Evolutionary conservation across 306 rosid species (phyloP).

Genomic region (Malus asiatica): DNA sequence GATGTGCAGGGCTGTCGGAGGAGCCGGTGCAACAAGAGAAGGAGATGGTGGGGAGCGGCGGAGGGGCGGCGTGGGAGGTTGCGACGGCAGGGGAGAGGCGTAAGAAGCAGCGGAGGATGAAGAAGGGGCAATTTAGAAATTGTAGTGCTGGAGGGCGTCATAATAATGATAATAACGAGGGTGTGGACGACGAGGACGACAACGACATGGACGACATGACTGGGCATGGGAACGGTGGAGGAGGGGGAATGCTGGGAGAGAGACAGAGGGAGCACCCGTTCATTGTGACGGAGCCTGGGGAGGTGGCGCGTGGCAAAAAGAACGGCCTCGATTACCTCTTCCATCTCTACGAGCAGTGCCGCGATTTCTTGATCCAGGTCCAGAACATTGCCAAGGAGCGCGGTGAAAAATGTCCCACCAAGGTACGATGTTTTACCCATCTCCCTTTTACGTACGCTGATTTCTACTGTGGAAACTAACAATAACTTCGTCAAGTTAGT

Average conservation of each 20-base stretch:
- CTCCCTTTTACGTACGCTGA: not conserved
- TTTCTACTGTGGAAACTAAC: not conserved
- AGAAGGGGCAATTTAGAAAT: slow-evolving; percentile 20
- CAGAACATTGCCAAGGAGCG: slow-evolving; percentile 82
- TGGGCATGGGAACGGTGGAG: not conserved
- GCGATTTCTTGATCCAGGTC: slow-evolving; percentile 76
- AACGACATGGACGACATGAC: not conserved
- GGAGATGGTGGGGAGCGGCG: slow-evolving; percentile 67
- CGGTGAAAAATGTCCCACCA: slow-evolving; percentile 97
- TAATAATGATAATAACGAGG: slow-evolving; percentile 18
- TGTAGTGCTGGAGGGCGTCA: slow-evolving; percentile 11
- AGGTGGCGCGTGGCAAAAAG: slow-evolving; percentile 98
- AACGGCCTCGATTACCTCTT: slow-evolving; percentile 92
- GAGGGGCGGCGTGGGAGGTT: slow-evolving; percentile 57
- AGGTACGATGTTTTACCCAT: slow-evolving; percentile 29
- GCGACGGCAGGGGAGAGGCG: slow-evolving; percentile 24
- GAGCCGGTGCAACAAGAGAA: slow-evolving; percentile 82
- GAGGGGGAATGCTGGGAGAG: slow-evolving; percentile 23
- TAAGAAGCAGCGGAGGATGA: slow-evolving; percentile 37
- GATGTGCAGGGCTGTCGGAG: slow-evolving; percentile 66
- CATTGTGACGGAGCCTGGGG: slow-evolving; percentile 95
- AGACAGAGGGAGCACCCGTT: slow-evolving; percentile 90
- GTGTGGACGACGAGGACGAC: slow-evolving; percentile 28
- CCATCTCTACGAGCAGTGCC: slow-evolving; percentile 91
- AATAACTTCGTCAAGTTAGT: too few relatives aligned